Base-by-base conservation (phyloP, 345 rosid genomes). In the Arabis alpina region DNA sequence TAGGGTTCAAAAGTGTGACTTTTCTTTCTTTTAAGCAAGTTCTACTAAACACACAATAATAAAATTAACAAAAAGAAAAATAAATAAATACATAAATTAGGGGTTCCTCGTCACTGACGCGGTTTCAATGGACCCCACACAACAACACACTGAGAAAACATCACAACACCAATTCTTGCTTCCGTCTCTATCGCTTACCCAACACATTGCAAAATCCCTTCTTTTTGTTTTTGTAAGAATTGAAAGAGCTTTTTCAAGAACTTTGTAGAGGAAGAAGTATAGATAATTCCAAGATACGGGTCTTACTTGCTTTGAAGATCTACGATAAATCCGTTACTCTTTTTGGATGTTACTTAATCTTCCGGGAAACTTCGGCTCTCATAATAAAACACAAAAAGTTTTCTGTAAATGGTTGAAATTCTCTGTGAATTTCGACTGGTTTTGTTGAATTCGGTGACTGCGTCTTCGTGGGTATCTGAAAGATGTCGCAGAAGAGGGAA, bases 401-500 rank as follows among this genome's bases (percentile, higher is more conserved):
- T 44, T 49, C 23, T 44, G 64, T 75, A 76, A 61, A 75, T 75
- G 78, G 69, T 68, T 54, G 64, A 61, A 53, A 23, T 50, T 25
- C 48, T 63, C 61, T 75, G 75, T 43, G 68, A 30, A 61, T 61
- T 51, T 65, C 77, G 41, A 58, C 66, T 48, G 41, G 15, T 58
- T 66, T 73, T 58, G 49, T 74, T 47, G 64, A 45, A 54, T 47
- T 64, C 51, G 3, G 64, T 60, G 10, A 28, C 10, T 61, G 25
- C 24, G 19, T 54, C 54, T 11, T 44, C 32, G 12, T 24, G 32
- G 78, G 47, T 48, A 47, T 71, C 58, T 12, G 56, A 56, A 75
- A 67, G 70, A 93, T 93, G 98, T 84, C 99, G 41, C 91, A 88
- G 71, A 94, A 94, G 80, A 87, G 97, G 76, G 93, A 87, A 47